Evolutionary conservation across 306 rosid species (phyloP).

Genomic region (Echinosophora koreensis): DNA sequence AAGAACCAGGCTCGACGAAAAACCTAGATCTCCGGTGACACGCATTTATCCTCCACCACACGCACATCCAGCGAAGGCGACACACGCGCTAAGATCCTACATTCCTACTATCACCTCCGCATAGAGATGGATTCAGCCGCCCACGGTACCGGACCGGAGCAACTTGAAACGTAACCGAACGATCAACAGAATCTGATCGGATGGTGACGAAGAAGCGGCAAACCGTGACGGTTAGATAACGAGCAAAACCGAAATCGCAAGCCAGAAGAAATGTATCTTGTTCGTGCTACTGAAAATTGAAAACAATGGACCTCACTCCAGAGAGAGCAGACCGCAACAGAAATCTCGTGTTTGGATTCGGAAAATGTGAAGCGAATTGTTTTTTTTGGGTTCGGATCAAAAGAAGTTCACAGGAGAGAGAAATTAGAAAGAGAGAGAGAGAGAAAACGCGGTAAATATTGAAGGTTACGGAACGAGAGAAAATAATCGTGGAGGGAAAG

Average conservation of each 20-base stretch:
- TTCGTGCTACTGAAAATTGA: slow-evolving; percentile 28
- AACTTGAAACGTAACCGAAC: background rate
- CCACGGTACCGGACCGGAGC: no score
- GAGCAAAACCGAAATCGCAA: background rate
- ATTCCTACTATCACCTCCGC: slow-evolving; percentile 58
- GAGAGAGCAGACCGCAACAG: background rate
- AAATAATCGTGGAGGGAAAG: slow-evolving; percentile 64
- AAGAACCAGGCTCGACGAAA: slow-evolving; percentile 71
- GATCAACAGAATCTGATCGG: slow-evolving; percentile 16
- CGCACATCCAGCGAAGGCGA: slow-evolving; percentile 66
- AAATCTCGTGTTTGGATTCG: slow-evolving; percentile 45
- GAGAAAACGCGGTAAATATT: slow-evolving; percentile 49
- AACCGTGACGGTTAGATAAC: slow-evolving; percentile 33
- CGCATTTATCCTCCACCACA: slow-evolving; percentile 77
- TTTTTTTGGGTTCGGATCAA: slow-evolving; percentile 45
- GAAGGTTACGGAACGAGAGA: slow-evolving; percentile 19
- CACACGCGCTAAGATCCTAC: slow-evolving; percentile 50
- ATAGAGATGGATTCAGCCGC: no score
- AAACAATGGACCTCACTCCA: slow-evolving; percentile 14
- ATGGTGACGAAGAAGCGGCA: slow-evolving; percentile 33
- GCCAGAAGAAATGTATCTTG: slow-evolving; percentile 2
- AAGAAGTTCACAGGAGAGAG: background rate
- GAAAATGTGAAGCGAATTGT: slow-evolving; percentile 40
- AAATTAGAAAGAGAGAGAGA: background rate
- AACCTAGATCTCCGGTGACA: slow-evolving; percentile 83